Percentiles rank a stretch among this genome's conserved stretches.
phyloP scores from a whole-genome alignment of 768 basidiomycete species.

The Tulasnella sp. region DNA sequence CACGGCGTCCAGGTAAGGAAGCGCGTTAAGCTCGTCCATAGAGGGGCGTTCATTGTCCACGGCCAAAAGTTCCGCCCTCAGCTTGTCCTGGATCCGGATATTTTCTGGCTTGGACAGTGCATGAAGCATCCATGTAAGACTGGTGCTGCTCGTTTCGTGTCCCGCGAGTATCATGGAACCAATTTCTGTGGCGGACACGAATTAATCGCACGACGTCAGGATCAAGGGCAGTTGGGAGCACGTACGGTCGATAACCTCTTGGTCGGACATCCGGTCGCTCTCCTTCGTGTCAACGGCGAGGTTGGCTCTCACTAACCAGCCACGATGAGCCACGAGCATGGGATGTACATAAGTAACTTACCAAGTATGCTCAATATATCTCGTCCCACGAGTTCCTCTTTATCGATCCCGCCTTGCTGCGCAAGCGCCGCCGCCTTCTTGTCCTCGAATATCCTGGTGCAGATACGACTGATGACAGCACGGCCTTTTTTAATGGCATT shows the following conservation, averaged over 20 bases:
- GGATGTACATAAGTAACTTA: constrained; percentile 24
- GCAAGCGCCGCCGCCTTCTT: constrained; percentile 25
- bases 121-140: constrained; percentile 6
- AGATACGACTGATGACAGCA: too few relatives aligned
- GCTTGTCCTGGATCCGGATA: constrained; percentile 40
- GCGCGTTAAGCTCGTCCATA: constrained; percentile 23
- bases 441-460: constrained; percentile 23
- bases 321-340: constrained; percentile 19
- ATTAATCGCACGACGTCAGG: neutral
- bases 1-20: constrained; percentile 26
- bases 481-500: too few relatives aligned
- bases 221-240: neutral
- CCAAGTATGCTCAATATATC: constrained; percentile 48
- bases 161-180: constrained; percentile 50
- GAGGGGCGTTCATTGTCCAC: constrained; percentile 16
- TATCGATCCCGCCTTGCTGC: neutral
- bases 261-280: constrained; percentile 44
- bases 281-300: constrained; percentile 47
- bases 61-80: constrained; percentile 31
- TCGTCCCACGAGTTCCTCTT: constrained; percentile 24
- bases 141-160: constrained; percentile 5
- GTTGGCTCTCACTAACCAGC: constrained; percentile 39
- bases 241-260: constrained; percentile 48
- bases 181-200: constrained; percentile 33
- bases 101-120: constrained; percentile 30